Evolutionary conservation across 352 stramenopile species (phyloP).

Genomic region (Pythium oligandrum): DNA sequence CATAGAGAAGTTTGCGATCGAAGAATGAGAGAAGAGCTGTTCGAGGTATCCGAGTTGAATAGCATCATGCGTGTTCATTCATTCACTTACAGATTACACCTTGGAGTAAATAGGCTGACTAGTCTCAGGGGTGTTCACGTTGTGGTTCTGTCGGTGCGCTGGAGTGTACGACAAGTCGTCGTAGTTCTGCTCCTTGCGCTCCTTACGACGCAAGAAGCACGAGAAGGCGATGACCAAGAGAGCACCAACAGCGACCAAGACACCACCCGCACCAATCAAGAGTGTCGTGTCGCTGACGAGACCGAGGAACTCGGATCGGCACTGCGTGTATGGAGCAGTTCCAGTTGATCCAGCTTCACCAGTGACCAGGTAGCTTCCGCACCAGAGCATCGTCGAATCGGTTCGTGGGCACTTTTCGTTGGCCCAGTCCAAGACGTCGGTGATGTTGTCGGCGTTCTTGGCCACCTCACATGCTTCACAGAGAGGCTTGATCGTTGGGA

Average conservation of each 20-base stretch:
- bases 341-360: slow-evolving; percentile 13
- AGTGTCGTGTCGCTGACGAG: slow-evolving; percentile 34
- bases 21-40: too few species aligned
- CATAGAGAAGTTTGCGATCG: too few species aligned
- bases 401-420: slow-evolving; percentile 71
- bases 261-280: slow-evolving; percentile 29
- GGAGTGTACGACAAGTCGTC: slow-evolving; percentile 4
- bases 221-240: slow-evolving; percentile 43
- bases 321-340: slow-evolving; percentile 44
- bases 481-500: slow-evolving; percentile 33
- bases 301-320: slow-evolving; percentile 38
- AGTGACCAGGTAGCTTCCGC: slow-evolving; percentile 42
- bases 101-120: slow-evolving; percentile 5
- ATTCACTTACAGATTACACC: background rate
- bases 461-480: slow-evolving; percentile 48
- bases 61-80: too few species aligned
- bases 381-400: slow-evolving; percentile 49
- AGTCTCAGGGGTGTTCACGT: slow-evolving; percentile 1
- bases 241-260: slow-evolving; percentile 31
- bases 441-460: slow-evolving; percentile 58
- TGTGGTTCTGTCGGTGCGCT: background rate
- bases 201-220: slow-evolving; percentile 32
- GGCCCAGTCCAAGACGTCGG: slow-evolving; percentile 71
- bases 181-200: slow-evolving; percentile 9
- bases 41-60: too few species aligned